These are phyloP conservation scores for Strigomonas culicis DNA, from an alignment of 208 protist species.

Conservation along the genomic window DNA sequence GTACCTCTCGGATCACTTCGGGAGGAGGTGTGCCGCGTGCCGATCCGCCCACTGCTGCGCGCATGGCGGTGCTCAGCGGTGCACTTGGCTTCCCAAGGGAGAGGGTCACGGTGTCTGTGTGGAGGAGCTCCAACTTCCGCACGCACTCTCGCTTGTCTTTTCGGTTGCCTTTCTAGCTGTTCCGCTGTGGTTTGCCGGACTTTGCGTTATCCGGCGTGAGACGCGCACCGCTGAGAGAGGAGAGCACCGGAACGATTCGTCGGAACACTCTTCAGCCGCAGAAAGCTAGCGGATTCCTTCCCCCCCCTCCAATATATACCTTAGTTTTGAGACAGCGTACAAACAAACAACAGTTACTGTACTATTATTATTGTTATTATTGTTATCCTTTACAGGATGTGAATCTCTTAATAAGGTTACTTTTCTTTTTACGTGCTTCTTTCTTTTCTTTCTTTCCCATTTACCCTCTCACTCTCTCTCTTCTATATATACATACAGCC, in stretches of 20 bases:
- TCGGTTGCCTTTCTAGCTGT: slow-evolving; percentile 37
- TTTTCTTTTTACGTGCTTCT: no score
- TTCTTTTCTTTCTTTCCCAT: slow-evolving; percentile 9
- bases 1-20: slow-evolving; percentile 53
- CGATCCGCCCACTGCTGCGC: not conserved
- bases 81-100: slow-evolving; percentile 31
- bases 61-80: slow-evolving; percentile 14
- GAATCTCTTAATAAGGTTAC: no score
- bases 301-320: no score
- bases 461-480: not conserved
- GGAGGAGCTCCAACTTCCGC: slow-evolving; percentile 52
- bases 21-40: slow-evolving; percentile 30
- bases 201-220: not conserved
- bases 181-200: slow-evolving; percentile 35
- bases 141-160: slow-evolving; percentile 72
- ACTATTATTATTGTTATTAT: no score
- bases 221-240: not conserved
- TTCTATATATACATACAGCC: not conserved
- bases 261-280: no score
- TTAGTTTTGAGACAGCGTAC: not conserved
- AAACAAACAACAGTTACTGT: no score
- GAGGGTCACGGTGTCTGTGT: slow-evolving; percentile 33
- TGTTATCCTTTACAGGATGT: no score
- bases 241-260: no score
- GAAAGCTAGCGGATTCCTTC: no score